phyloP scores from a whole-genome alignment of 768 basidiomycete genomes.

The Lentinus brumalis region DNA sequence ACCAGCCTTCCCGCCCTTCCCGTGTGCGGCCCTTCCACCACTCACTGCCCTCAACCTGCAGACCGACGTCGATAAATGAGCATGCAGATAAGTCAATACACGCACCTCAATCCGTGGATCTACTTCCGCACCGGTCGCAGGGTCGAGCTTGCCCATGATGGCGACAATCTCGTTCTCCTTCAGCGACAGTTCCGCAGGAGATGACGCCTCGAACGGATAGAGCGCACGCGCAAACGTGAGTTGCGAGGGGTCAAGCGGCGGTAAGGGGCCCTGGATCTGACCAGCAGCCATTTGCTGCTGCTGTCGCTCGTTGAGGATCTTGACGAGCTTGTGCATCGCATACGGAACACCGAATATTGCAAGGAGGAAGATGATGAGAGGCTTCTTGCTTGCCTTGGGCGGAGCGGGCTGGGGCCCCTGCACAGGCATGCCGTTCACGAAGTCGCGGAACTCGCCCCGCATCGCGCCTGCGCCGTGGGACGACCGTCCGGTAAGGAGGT shows the following conservation, averaged over 20 bases:
- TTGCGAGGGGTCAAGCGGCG: constrained; percentile 74
- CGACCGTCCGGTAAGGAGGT: constrained; percentile 52
- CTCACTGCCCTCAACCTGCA: constrained; percentile 53
- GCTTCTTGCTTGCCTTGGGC: constrained; percentile 82
- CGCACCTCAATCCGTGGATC: constrained; percentile 61
- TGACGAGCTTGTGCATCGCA: constrained; percentile 89
- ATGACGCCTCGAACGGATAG: constrained; percentile 75
- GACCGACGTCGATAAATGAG: background rate
- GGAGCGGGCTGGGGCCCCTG: constrained; percentile 40
- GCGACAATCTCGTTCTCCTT: constrained; percentile 94
- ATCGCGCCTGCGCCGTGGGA: constrained; percentile 42
- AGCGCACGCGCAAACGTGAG: constrained; percentile 84
- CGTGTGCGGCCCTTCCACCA: constrained; percentile 97
- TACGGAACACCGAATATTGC: constrained; percentile 93
- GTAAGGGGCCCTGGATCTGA: constrained; percentile 42
- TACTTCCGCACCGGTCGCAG: constrained; percentile 64
- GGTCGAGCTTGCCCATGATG: constrained; percentile 79
- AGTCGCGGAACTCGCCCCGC: constrained; percentile 73
- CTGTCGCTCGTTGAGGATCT: constrained; percentile 65
- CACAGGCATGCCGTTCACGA: constrained; percentile 68
- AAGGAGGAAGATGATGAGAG: constrained; percentile 89
- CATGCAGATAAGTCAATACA: background rate
- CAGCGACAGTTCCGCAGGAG: constrained; percentile 76
- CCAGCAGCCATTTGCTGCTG: constrained; percentile 41
- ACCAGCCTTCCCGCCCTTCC: constrained; percentile 93